Percentiles rank a stretch among this genome's conserved stretches.
Conservation (phyloP, 2,329 filamentous ascomycete species). For the Xylaria sp. region DNA sequence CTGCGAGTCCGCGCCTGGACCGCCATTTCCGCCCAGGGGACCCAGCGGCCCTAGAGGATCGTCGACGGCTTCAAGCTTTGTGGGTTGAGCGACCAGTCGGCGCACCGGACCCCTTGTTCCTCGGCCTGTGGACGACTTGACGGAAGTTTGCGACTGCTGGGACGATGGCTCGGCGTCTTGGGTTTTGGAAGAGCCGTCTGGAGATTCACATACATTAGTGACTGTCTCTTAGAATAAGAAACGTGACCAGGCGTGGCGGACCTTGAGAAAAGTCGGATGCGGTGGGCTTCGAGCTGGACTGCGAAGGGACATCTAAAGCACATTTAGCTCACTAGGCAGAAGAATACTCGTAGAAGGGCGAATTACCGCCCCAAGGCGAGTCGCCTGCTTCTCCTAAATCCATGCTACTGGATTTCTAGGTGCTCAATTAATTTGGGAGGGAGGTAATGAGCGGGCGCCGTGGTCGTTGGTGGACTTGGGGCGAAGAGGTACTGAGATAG, state of each 20-base stretch:
- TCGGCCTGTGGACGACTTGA: conserved; percentile 46
- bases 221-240: not conserved
- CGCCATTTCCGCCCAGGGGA: conserved; percentile 65
- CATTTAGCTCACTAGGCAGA: conserved; percentile 36
- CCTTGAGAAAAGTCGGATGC: conserved; percentile 44
- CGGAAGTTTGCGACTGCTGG: conserved; percentile 48
- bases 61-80: conserved; percentile 79
- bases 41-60: conserved; percentile 83
- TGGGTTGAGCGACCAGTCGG: conserved; percentile 78
- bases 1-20: conserved; percentile 49
- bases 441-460: conserved; percentile 21
- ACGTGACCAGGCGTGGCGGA: conserved; percentile 32
- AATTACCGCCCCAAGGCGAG: conserved; percentile 59
- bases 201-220: conserved; percentile 32
- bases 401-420: conserved; percentile 47
- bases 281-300: conserved; percentile 49
- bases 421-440: conserved; percentile 21
- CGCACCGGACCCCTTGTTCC: conserved; percentile 55
- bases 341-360: conserved; percentile 16
- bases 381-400: conserved; percentile 58
- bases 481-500: conserved; percentile 10
- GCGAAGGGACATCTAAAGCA: conserved; percentile 55
- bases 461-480: conserved; percentile 26
- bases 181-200: conserved; percentile 42
- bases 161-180: conserved; percentile 48